phyloP scores from a whole-genome alignment of 2,329 filamentous ascomycete genomes.

The Epicoccum nigrum region DNA sequence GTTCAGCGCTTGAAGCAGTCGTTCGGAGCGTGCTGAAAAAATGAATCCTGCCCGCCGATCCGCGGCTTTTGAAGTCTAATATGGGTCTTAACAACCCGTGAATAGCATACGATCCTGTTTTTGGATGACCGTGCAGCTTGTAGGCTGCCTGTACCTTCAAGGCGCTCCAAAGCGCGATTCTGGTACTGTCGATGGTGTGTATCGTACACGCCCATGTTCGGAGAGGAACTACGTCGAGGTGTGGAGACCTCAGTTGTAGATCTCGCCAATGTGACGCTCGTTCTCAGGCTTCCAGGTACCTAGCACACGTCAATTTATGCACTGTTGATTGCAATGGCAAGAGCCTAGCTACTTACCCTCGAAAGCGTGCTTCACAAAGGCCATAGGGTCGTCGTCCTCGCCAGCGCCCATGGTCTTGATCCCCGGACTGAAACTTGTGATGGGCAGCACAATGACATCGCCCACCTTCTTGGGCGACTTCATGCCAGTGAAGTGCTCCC shows the following conservation, averaged over 20 bases:
- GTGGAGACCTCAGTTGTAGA: constrained; percentile 29
- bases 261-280: constrained; percentile 44
- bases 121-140: not conserved
- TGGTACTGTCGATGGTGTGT: not conserved
- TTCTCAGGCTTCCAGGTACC: constrained; percentile 47
- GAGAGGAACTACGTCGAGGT: not conserved
- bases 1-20: constrained; percentile 44
- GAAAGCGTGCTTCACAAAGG: constrained; percentile 96
- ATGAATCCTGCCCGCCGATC: constrained; percentile 7
- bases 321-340: not conserved
- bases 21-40: constrained; percentile 13
- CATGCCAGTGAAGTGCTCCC: constrained; percentile 88
- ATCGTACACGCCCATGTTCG: not conserved
- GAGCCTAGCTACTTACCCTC: constrained; percentile 69
- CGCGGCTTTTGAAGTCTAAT: constrained; percentile 6
- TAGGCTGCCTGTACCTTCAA: not conserved
- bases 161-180: not conserved
- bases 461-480: constrained; percentile 82
- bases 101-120: too few relatives aligned
- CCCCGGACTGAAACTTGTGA: constrained; percentile 96
- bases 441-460: constrained; percentile 90
- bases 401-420: constrained; percentile 91
- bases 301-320: constrained; percentile 31
- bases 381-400: constrained; percentile 90
- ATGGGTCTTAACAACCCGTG: not conserved